Evolutionary conservation across 345 rosid species (phyloP), one percentile per base, ranked within the genome.

Genomic region (Toxicodendron radicans): DNA sequence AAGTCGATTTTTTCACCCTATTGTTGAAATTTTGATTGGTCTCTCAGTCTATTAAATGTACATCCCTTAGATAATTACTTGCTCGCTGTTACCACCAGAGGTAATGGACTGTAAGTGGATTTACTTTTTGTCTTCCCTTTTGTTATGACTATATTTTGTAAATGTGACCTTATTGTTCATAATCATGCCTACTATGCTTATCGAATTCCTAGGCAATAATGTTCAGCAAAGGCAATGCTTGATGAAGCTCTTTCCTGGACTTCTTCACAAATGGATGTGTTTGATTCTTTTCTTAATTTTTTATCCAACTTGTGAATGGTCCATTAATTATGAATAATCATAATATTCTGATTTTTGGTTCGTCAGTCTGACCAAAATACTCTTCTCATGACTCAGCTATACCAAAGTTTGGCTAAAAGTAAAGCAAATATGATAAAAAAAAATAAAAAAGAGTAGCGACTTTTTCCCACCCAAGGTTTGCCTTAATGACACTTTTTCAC

Each of bases 121-220:
- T 20, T 62, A 14, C 32, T 33, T 56, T 17, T 18, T 10, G 16
- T 41, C 41, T 57, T 43, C 51, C 10, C 8, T 24, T 18, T 14
- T 9, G 54, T 30, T 45, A 46, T 20, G 75, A 62, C 43, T 12
- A 3, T 63, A 49, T 62, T 49, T 21, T 72, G 75, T 72, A 62
- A 62, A 52, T 62, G 48, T 20, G 23, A 51, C 7, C 16, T 48
- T 35, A 52, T 20, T 62, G n/a, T 72, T 52, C 52, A n/a, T n/a
- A n/a, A n/a, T n/a, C n/a, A 51, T 33, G 59, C 30, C 68, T 70
- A 70, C 43, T 20, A 9, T 43, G 32, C 35, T 30, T 20, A 57
- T 4, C 10, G 18, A 5, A 46, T 58, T 56, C 27, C 12, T 2
- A 30, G 32, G 68, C 59, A 62, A 51, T 20, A 72, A n/a, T 51